Evolutionary conservation across 257 asterid genomes (phyloP), one percentile per base, ranked within the genome.

Genomic region (Ophiorrhiza pumila): DNA sequence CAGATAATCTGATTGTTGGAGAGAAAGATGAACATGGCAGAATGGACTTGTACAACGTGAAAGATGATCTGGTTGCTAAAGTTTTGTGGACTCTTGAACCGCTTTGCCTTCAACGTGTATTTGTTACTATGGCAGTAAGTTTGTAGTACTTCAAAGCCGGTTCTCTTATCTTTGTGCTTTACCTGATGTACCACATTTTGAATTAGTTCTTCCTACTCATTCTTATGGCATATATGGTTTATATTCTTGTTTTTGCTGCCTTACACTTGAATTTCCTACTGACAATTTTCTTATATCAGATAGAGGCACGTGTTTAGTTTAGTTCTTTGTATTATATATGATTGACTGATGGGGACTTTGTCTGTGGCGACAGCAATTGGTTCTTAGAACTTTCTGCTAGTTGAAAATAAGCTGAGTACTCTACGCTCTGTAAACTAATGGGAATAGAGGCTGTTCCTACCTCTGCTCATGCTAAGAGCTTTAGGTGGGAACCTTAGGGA

Each of bases 81-180:
- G 71, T 85, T 58, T 65, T 95, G 86, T 87, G 96, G 96, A 87
- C 78, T 67, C 90, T 95, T 42, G 84, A 89, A 71, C 92, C 96
- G 29, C 84, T 49, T 82, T 81, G 84, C 71, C 85, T 90, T 77
- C 87, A 71, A 65, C 75, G 76, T n/a, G 85, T 95, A 73, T 86
- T 95, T 78, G 85, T 87, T 60, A 75, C 90, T 7, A 83, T 92
- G 91, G 97, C 96, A n/a, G 98, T 95, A 76, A 84, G 97, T 89
- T 73, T 58, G 46, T 50, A 14, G 2, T 20, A 47, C 59, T 50
- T 50, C 20, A 73, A 35, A 37, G 34, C 46, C 25, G 11, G 29
- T 47, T 58, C 27, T 58, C 43, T 65, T 72, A 59, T 63, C 47
- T n/a, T 39, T 17, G 29, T 22, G 55, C 58, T 25, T 31, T 55